phyloP scores from a whole-genome alignment of 1,284 basidiomycete species.

The Wallemia hederae region DNA sequence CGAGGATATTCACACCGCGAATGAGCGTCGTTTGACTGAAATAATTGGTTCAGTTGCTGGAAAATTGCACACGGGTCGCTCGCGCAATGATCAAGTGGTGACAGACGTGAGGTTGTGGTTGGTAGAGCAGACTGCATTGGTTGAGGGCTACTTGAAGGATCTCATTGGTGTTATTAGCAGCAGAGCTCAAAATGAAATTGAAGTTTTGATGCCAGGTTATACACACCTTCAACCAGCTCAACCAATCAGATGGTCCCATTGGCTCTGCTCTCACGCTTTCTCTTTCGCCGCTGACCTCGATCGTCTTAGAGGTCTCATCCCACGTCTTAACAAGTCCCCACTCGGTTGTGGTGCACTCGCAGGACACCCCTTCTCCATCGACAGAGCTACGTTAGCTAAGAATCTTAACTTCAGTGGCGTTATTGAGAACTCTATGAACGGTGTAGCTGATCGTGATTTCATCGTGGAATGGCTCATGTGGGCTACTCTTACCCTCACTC shows the following conservation, averaged over 20 bases:
- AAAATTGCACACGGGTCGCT: slow-evolving; percentile 83
- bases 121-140: slow-evolving; percentile 40
- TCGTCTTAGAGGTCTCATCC: slow-evolving; percentile 53
- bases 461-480: slow-evolving; percentile 93
- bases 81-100: slow-evolving; percentile 88
- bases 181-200: slow-evolving; percentile 70
- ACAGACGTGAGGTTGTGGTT: slow-evolving; percentile 96
- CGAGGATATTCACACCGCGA: slow-evolving; percentile 98
- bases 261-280: slow-evolving; percentile 77
- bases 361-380: slow-evolving; percentile 77
- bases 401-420: slow-evolving; percentile 60
- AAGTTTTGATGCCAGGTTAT: slow-evolving; percentile 75
- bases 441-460: slow-evolving; percentile 88
- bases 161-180: slow-evolving; percentile 66
- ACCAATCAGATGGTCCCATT: slow-evolving; percentile 94
- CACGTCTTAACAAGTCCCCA: slow-evolving; percentile 69
- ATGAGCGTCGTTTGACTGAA: slow-evolving; percentile 78
- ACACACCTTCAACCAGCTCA: slow-evolving; percentile 88
- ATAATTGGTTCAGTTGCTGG: slow-evolving; percentile 69
- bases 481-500: slow-evolving; percentile 69
- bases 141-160: slow-evolving; percentile 42
- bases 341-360: slow-evolving; percentile 82
- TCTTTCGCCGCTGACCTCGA: slow-evolving; percentile 67
- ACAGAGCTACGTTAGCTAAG: slow-evolving; percentile 57
- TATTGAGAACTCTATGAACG: slow-evolving; percentile 79